Evolutionary conservation across 2,329 filamentous ascomycete genomes (phyloP).

Genomic region (Talaromyces sp.): DNA sequence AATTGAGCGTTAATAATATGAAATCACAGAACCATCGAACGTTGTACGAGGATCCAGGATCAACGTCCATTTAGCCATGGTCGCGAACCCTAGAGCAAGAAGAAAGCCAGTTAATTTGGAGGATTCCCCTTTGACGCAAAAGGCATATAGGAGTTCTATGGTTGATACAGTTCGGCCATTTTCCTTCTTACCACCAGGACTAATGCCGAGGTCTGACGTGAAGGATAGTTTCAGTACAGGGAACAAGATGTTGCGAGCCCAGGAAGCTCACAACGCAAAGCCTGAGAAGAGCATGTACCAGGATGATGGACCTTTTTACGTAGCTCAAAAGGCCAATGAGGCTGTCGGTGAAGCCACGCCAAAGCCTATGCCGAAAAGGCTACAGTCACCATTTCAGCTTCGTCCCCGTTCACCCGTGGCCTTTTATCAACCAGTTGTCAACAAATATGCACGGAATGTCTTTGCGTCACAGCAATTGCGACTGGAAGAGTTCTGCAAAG

Average conservation of each 20-base stretch:
- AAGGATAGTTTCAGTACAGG: background rate
- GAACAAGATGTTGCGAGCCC: background rate
- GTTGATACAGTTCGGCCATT: background rate
- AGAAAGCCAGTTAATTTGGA: background rate
- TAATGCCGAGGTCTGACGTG: background rate
- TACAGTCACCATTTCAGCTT: constrained; percentile 10
- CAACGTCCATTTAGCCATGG: background rate
- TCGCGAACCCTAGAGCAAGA: background rate
- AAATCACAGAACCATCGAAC: background rate
- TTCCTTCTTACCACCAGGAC: background rate
- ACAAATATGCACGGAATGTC: constrained; percentile 13
- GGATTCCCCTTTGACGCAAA: background rate
- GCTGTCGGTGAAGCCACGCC: background rate
- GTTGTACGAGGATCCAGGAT: background rate
- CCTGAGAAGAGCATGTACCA: background rate
- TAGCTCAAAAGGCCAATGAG: background rate
- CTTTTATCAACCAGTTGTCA: constrained; percentile 10
- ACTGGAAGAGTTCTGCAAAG: constrained; percentile 1
- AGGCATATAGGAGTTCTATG: background rate
- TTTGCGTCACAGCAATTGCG: constrained; percentile 10
- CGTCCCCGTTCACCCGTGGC: background rate
- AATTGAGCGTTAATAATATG: background rate
- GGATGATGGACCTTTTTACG: background rate
- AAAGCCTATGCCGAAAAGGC: background rate
- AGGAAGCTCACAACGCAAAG: background rate